Evolutionary conservation across 495 filamentous ascomycete species (phyloP), one percentile per base, ranked within the genome.

Genomic region (Talaromyces wortmannii): DNA sequence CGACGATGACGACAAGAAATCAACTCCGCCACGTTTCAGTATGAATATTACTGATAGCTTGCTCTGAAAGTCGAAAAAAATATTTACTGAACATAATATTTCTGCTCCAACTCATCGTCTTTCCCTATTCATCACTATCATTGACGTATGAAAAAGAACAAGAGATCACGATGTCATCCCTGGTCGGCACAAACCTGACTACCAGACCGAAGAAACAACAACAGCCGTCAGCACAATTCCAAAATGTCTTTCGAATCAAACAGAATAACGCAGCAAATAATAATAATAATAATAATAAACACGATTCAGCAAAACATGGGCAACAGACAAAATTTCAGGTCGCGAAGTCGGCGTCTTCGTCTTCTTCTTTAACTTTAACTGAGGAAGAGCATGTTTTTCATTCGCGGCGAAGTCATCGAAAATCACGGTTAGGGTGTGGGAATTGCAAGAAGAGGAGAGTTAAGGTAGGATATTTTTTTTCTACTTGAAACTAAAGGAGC

Each of bases 401-500:
- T 52, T 36, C 70, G 45, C 67, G 68, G 15, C 62, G 67, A 31
- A 42, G 67, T 5, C 76, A 76, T 60, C 69, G 67, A 51, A 73
- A 73, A 58, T 80, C 77, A 30, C 70, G 75, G 29, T 63, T 47
- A 48, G 75, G 77, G 15, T 79, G 76, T 55, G 59, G 61, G 42
- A 74, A 73, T 55, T 80, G 76, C 59, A 80, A 79, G 58, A 66
- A 72, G 30, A 63, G 75, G 36, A 64, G 69, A 56, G 64, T 80
- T 48, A 80, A 80, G 67, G 76, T 78, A 69, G 17, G 46, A n/a
- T n/a, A n/a, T 48, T 12, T 15, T 36, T 45, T 32, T 47, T 4
- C 18, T 16, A 23, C n/a, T n/a, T n/a, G n/a, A n/a, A n/a, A n/a
- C n/a, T n/a, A n/a, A n/a, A n/a, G n/a, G n/a, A n/a, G n/a, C n/a